Conservation (phyloP, 2,329 filamentous ascomycete genomes). For the Verticillium tricorpus region DNA sequence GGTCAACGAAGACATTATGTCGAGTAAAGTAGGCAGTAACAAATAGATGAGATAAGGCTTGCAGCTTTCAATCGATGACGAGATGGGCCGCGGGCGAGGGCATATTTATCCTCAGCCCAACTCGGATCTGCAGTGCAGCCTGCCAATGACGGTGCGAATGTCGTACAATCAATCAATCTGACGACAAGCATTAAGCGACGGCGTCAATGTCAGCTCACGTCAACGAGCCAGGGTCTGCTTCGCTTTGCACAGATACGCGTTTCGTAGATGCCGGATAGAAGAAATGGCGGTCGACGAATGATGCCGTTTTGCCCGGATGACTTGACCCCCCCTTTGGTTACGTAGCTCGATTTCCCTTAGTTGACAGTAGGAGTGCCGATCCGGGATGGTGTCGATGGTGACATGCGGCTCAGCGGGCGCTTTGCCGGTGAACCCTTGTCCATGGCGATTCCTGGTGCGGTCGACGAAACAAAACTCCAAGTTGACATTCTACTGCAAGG, state of each 20-base stretch:
- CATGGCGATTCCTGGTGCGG: neutral
- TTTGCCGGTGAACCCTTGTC: neutral
- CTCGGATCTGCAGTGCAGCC: neutral
- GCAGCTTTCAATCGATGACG: neutral
- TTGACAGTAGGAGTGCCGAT: neutral
- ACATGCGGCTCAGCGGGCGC: neutral
- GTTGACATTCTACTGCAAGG: neutral
- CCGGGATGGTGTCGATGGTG: neutral
- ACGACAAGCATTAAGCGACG: neutral
- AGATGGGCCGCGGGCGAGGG: neutral
- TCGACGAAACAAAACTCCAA: neutral
- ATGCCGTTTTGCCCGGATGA: neutral
- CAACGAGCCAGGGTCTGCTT: neutral
- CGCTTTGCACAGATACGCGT: no score
- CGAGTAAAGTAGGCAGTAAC: neutral
- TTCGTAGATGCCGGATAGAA: neutral
- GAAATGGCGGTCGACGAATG: neutral
- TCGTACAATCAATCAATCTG: neutral
- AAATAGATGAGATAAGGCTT: slow-evolving; percentile 4
- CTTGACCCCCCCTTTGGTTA: neutral
- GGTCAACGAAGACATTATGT: slow-evolving; percentile 5
- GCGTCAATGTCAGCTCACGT: neutral
- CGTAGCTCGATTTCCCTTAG: neutral
- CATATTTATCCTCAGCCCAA: neutral
- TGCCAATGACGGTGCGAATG: neutral